Evolutionary conservation across 208 protist genomes (phyloP).

Genomic region (Leishmania braziliensis): DNA sequence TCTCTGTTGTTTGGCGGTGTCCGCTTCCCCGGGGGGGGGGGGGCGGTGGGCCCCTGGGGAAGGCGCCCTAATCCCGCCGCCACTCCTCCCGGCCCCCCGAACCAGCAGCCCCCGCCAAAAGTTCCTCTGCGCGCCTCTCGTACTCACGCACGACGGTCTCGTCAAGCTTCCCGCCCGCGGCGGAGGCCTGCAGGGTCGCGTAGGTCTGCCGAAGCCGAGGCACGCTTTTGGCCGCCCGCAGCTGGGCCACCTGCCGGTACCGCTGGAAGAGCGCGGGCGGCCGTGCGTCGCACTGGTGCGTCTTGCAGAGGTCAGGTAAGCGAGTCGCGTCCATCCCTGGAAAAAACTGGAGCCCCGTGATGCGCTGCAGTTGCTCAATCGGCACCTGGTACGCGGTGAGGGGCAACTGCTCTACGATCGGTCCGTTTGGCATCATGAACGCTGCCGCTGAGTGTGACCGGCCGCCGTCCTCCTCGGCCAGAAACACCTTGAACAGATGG

Average conservation of each 20-base stretch:
- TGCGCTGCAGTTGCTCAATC: slow-evolving; percentile 43
- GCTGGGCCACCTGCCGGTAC: slow-evolving; percentile 64
- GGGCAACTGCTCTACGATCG: slow-evolving; percentile 64
- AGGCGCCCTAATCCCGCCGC: neutral
- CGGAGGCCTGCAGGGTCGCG: slow-evolving; percentile 29
- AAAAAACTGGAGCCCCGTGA: slow-evolving; percentile 84
- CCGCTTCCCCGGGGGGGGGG: slow-evolving; percentile 1
- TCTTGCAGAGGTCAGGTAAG: slow-evolving; percentile 60
- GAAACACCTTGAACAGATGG: slow-evolving; percentile 84
- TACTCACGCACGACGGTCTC: slow-evolving; percentile 44
- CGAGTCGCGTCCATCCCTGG: slow-evolving; percentile 30
- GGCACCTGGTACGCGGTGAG: slow-evolving; percentile 78
- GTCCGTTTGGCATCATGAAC: slow-evolving; percentile 82
- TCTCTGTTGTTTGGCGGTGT: neutral
- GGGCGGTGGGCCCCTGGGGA: slow-evolving; percentile 31
- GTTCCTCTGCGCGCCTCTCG: slow-evolving; percentile 47
- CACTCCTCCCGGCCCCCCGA: slow-evolving; percentile 23
- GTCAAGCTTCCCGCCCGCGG: slow-evolving; percentile 33
- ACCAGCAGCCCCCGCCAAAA: slow-evolving; percentile 35
- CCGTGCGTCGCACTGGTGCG: slow-evolving; percentile 50
- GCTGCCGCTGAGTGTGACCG: slow-evolving; percentile 42
- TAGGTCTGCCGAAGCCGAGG: slow-evolving; percentile 56
- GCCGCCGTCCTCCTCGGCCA: slow-evolving; percentile 50
- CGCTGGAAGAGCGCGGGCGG: slow-evolving; percentile 46
- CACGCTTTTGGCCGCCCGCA: slow-evolving; percentile 56